phyloP scores from a whole-genome alignment of 1,284 basidiomycete genomes.

The Ganoderma lingzhi region DNA sequence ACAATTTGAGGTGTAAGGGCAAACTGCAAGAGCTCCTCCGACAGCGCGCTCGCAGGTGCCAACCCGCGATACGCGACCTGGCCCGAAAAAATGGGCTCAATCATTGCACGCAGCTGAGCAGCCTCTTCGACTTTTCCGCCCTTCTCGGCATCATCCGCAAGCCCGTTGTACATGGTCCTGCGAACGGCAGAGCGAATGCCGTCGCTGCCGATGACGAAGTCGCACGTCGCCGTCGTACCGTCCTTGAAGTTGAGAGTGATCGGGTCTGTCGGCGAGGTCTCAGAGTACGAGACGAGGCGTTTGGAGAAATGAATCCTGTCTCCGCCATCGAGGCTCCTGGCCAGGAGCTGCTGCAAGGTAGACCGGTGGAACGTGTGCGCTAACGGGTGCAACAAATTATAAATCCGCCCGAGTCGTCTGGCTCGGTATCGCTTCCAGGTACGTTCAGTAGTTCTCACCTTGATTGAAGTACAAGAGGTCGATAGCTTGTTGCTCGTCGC shows the following conservation, averaged over 20 bases:
- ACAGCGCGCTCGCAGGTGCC: constrained; percentile 3
- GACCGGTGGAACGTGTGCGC: constrained; percentile 6
- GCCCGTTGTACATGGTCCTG: constrained; percentile 20
- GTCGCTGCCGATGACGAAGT: constrained; percentile 61
- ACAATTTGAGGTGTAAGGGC: not conserved
- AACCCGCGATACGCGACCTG: constrained; percentile 11
- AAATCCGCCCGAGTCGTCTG: not conserved
- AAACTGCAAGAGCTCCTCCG: not conserved
- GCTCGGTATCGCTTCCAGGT: too few species aligned
- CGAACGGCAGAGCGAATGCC: constrained; percentile 55
- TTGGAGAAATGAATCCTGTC: constrained; percentile 51
- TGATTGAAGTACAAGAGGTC: not conserved
- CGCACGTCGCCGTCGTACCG: constrained; percentile 53
- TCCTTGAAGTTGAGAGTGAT: constrained; percentile 58
- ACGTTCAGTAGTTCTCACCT: not conserved
- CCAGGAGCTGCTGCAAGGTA: not conserved
- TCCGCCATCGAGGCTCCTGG: not conserved
- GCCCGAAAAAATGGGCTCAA: constrained; percentile 13
- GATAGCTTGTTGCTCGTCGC: not conserved
- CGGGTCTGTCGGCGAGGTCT: constrained; percentile 27
- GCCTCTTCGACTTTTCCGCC: constrained; percentile 23
- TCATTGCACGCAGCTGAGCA: not conserved
- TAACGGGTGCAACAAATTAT: not conserved
- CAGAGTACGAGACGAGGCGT: constrained; percentile 55
- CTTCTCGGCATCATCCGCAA: constrained; percentile 27